Base-by-base conservation (phyloP, 192 early-diverging fungal species). In the Backusella parvicylindrica region DNA sequence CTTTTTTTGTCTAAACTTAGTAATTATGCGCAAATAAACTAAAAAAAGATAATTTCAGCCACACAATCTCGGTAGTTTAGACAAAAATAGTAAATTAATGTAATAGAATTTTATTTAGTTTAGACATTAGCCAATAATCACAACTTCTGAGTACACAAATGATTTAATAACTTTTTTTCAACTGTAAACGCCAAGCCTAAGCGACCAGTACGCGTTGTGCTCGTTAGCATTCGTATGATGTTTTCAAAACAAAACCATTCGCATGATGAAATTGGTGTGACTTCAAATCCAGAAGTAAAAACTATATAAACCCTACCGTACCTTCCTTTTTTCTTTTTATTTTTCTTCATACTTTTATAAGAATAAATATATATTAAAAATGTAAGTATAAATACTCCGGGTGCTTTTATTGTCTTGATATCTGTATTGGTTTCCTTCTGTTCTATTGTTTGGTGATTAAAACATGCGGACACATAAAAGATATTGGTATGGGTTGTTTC, bases 1-100 rank as follows among this genome's bases (percentile, higher is more conserved):
- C 8, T 60, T 18, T 47, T 60, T 60, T 28, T 60, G 26, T 60
- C 23, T 60, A 60, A 60, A 26, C 2, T 60, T 28, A n/a, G 53
- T 7, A 60, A 60, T 28, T 60, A 60, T 60, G 53, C 23, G 53
- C 11, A 60, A 60, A 60, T 28, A 60, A 60, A 26, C 53, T 60
- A 60, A 60, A 60, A 56, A 60, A 60, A 60, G 53, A 60, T 26
- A 18, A 60, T 60, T 60, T 60, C 53, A 60, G 53, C 53, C 53
- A 60, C 53, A 60, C 11, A 28, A 28, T 26, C 53, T 28, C 53
- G 53, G 53, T 60, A 28, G 53, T 60, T 28, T 60, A 60, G 26
- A 60, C 53, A 60, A 28, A 60, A 60, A 60, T 60, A 60, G 53
- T 11, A 60, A 60, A 60, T 60, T 60, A 3, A 28, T 28, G 53